Percentiles rank a stretch among this genome's conserved stretches.
These are phyloP conservation scores for Ascochyta fabae DNA, from an alignment of 2,329 filamentous ascomycete genomes.

Conservation along the genomic window DNA sequence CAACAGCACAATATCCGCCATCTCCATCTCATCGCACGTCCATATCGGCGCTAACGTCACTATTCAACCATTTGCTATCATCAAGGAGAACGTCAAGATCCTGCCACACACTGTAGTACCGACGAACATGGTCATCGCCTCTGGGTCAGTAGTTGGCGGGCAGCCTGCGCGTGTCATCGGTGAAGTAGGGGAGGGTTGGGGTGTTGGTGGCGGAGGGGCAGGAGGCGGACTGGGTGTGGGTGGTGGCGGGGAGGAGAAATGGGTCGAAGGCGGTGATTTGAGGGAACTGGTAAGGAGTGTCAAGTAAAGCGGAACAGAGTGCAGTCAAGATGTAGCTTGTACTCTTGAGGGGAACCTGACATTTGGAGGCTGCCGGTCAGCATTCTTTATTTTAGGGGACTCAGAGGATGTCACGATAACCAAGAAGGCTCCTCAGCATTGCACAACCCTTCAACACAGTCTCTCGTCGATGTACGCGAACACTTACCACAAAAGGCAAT, in stretches of 20 bases:
- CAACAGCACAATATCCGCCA: slow-evolving; percentile 77
- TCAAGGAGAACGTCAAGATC: slow-evolving; percentile 92
- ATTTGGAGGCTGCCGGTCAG: too few relatives aligned
- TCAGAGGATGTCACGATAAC: too few relatives aligned
- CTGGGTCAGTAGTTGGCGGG: slow-evolving; percentile 83
- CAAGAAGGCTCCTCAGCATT: too few relatives aligned
- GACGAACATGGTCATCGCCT: slow-evolving; percentile 87
- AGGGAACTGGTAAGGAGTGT: slow-evolving; percentile 57
- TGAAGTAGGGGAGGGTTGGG: slow-evolving; percentile 61
- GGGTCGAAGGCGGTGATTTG: slow-evolving; percentile 59
- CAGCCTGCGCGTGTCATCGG: slow-evolving; percentile 56
- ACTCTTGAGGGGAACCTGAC: too few relatives aligned
- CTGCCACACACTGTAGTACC: slow-evolving; percentile 85
- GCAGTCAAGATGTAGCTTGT: too few relatives aligned
- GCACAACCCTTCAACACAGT: not conserved
- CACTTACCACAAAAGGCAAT: not conserved
- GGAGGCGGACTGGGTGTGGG: slow-evolving; percentile 46
- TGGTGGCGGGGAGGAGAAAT: slow-evolving; percentile 52
- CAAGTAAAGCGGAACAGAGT: slow-evolving; percentile 23
- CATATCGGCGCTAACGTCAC: slow-evolving; percentile 79
- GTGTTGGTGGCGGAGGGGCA: slow-evolving; percentile 48
- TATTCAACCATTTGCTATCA: slow-evolving; percentile 84
- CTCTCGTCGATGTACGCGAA: not conserved
- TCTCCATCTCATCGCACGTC: slow-evolving; percentile 83
- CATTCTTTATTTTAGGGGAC: too few relatives aligned